These are phyloP conservation scores for Xenosphaeropsis pyriputrescens DNA, from an alignment of 2,329 filamentous ascomycete genomes.

Conservation along the genomic window DNA sequence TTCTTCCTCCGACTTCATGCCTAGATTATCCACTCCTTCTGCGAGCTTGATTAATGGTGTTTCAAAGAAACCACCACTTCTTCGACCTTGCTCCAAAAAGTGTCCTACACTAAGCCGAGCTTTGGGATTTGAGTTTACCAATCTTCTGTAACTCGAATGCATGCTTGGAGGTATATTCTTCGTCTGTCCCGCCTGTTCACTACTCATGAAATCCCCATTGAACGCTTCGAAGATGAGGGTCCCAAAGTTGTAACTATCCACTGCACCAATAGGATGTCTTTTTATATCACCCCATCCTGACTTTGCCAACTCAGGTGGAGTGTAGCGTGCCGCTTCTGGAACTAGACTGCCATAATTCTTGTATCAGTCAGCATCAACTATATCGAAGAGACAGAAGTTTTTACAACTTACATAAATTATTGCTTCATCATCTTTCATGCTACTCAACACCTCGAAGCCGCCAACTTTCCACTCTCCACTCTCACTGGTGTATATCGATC, in stretches of 20 bases:
- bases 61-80: constrained; percentile 78
- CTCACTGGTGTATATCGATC: constrained; percentile 84
- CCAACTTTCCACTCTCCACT: constrained; percentile 97
- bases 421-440: constrained; percentile 89
- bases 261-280: constrained; percentile 61
- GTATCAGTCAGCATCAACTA: background rate
- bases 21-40: constrained; percentile 83
- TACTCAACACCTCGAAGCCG: constrained; percentile 87
- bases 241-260: constrained; percentile 81
- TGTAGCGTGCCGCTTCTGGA: constrained; percentile 72
- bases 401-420: constrained; percentile 56
- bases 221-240: constrained; percentile 81
- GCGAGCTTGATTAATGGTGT: constrained; percentile 85
- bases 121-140: constrained; percentile 83
- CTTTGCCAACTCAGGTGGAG: constrained; percentile 73
- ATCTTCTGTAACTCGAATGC: constrained; percentile 80
- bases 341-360: constrained; percentile 77
- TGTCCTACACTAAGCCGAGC: constrained; percentile 68
- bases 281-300: constrained; percentile 89
- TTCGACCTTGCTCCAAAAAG: constrained; percentile 80
- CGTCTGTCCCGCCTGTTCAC: constrained; percentile 71
- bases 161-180: constrained; percentile 78
- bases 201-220: constrained; percentile 65
- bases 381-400: no score
- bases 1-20: constrained; percentile 73